A percentile compares a stretch with the other conserved stretches of the same genome.
Conservation (phyloP, 495 filamentous ascomycete species). For the Filosporella fistucella region DNA sequence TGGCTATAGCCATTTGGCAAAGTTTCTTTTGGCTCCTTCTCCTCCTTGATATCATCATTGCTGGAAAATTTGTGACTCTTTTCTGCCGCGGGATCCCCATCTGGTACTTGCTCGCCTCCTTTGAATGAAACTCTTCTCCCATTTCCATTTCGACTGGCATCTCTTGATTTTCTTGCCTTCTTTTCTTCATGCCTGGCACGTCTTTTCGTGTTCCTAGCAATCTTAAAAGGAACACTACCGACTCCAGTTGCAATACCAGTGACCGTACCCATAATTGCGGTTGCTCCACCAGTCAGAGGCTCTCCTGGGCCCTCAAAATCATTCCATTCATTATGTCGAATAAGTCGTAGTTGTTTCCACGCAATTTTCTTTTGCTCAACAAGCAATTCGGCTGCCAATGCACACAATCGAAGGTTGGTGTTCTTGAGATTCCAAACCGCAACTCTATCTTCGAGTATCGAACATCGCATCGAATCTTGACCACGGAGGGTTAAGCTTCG, state of each 20-base stretch:
- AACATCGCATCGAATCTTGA: slow-evolving; percentile 61
- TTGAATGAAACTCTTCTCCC: no score
- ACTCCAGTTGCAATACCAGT: slow-evolving; percentile 52
- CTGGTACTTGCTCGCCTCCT: no score
- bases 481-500: slow-evolving; percentile 52
- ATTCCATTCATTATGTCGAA: slow-evolving; percentile 71
- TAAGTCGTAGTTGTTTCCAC: slow-evolving; percentile 59
- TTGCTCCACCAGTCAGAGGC: slow-evolving; percentile 60
- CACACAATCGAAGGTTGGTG: slow-evolving; percentile 53
- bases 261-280: slow-evolving; percentile 48
- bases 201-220: slow-evolving; percentile 47
- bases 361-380: slow-evolving; percentile 52
- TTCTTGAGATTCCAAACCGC: slow-evolving; percentile 65
- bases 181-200: slow-evolving; percentile 40
- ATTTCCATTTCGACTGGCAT: neutral
- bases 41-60: neutral
- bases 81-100: neutral
- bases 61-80: neutral
- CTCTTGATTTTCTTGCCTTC: slow-evolving; percentile 29
- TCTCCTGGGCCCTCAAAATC: slow-evolving; percentile 76
- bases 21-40: no score
- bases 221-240: slow-evolving; percentile 51
- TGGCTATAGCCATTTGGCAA: no score
- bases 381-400: slow-evolving; percentile 62
- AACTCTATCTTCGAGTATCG: slow-evolving; percentile 55